These are phyloP conservation scores for Xylaria grammica DNA, from an alignment of 495 filamentous ascomycete species.

Conservation along the genomic window DNA sequence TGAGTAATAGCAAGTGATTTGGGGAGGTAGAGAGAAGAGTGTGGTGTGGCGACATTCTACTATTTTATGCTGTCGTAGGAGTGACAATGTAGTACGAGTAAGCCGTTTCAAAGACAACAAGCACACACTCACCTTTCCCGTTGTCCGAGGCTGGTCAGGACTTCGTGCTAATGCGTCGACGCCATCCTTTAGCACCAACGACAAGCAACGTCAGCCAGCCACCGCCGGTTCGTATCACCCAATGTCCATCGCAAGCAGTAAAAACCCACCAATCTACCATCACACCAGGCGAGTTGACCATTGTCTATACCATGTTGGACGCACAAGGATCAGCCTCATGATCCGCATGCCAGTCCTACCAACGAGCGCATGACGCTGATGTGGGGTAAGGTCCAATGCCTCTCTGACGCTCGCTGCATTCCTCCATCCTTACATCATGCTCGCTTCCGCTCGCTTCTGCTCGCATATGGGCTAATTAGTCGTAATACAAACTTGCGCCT, in stretches of 20 bases:
- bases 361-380: slow-evolving; percentile 2
- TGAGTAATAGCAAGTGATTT: neutral
- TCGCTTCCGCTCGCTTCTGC: too few species aligned
- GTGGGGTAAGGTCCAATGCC: neutral
- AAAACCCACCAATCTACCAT: neutral
- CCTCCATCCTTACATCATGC: neutral
- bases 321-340: slow-evolving; percentile 9
- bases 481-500: neutral
- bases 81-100: neutral
- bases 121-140: neutral
- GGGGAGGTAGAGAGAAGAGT: neutral
- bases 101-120: neutral
- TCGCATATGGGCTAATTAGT: slow-evolving; percentile 13
- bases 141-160: neutral
- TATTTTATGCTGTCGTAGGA: neutral
- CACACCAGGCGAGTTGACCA: neutral
- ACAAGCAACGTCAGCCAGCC: neutral
- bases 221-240: neutral
- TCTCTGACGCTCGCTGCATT: neutral
- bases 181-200: neutral
- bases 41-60: neutral
- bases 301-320: neutral
- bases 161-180: neutral
- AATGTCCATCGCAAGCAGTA: neutral
- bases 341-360: neutral